Evolutionary conservation across 495 filamentous ascomycete genomes (phyloP).

Genomic region (Aspergillus sclerotioniger): DNA sequence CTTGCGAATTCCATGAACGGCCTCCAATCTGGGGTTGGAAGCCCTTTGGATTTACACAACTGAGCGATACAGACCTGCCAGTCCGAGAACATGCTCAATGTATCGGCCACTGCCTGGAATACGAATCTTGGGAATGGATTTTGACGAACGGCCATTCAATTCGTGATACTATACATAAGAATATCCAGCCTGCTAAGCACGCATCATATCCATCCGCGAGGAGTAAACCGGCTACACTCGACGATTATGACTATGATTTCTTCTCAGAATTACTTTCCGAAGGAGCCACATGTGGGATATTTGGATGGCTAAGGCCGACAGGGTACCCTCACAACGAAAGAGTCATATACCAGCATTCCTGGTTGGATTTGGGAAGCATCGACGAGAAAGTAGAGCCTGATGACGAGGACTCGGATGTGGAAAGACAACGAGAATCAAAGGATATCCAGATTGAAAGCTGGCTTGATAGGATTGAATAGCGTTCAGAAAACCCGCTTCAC

Average conservation of each 20-base stretch:
- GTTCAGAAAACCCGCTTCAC: no score
- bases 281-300: constrained; percentile 21
- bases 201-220: background rate
- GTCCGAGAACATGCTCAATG: constrained; percentile 28
- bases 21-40: constrained; percentile 27
- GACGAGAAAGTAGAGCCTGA: constrained; percentile 20
- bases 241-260: constrained; percentile 13
- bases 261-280: constrained; percentile 16
- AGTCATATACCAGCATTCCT: constrained; percentile 30
- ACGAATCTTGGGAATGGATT: constrained; percentile 26
- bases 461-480: background rate
- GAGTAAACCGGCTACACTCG: background rate
- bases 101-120: constrained; percentile 25
- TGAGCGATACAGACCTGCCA: constrained; percentile 24
- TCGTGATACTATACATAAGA: constrained; percentile 7
- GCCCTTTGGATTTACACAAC: constrained; percentile 24
- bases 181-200: background rate
- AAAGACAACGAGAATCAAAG: background rate
- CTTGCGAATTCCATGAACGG: constrained; percentile 19
- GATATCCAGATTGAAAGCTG: constrained; percentile 4
- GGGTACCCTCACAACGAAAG: constrained; percentile 20
- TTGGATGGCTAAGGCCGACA: constrained; percentile 21
- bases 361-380: constrained; percentile 26
- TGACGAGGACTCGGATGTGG: constrained; percentile 14
- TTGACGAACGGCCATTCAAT: constrained; percentile 18